A percentile compares a stretch with the other conserved stretches of the same genome.
Evolutionary conservation across 2,329 filamentous ascomycete species (phyloP).

Genomic region (Penicillium corylophilum): DNA sequence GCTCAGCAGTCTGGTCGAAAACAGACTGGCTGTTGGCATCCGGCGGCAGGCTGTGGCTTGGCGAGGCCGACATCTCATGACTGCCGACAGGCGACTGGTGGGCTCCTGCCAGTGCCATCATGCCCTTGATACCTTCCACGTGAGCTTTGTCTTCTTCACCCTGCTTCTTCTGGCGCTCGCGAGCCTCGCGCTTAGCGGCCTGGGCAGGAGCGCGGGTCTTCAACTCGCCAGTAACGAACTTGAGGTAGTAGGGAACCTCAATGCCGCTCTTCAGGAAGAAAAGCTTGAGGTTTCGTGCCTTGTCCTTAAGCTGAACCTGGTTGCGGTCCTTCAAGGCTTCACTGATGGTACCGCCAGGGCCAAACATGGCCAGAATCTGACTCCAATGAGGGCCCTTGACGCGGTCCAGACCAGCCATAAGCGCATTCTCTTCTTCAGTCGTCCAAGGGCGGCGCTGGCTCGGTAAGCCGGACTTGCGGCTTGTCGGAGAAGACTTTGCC

Average conservation of each 20-base stretch:
- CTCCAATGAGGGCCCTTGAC: slow-evolving; percentile 93
- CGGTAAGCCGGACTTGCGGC: slow-evolving; percentile 53
- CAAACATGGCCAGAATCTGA: slow-evolving; percentile 83
- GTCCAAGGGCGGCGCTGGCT: slow-evolving; percentile 77
- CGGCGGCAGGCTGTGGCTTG: slow-evolving; percentile 28
- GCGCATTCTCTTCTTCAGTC: slow-evolving; percentile 81
- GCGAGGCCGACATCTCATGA: slow-evolving; percentile 42
- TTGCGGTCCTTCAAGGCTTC: slow-evolving; percentile 84
- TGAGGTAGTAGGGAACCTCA: slow-evolving; percentile 83
- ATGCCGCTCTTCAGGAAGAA: slow-evolving; percentile 91
- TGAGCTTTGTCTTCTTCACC: slow-evolving; percentile 50
- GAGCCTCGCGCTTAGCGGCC: slow-evolving; percentile 50
- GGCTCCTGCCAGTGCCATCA: slow-evolving; percentile 48
- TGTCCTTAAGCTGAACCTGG: slow-evolving; percentile 90
- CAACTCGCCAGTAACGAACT: slow-evolving; percentile 84
- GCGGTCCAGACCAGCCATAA: slow-evolving; percentile 83
- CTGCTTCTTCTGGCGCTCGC: slow-evolving; percentile 47
- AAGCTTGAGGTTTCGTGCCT: slow-evolving; percentile 83
- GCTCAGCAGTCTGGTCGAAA: slow-evolving; percentile 43
- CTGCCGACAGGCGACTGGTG: slow-evolving; percentile 36
- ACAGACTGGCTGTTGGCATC: slow-evolving; percentile 32
- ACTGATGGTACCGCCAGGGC: slow-evolving; percentile 73
- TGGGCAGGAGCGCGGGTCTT: slow-evolving; percentile 76
- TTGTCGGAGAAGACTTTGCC: slow-evolving; percentile 55
- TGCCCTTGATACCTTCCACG: slow-evolving; percentile 48